Evolutionary conservation across 257 asterid genomes (phyloP).

Genomic region (Nyctanthes arbortristis): DNA sequence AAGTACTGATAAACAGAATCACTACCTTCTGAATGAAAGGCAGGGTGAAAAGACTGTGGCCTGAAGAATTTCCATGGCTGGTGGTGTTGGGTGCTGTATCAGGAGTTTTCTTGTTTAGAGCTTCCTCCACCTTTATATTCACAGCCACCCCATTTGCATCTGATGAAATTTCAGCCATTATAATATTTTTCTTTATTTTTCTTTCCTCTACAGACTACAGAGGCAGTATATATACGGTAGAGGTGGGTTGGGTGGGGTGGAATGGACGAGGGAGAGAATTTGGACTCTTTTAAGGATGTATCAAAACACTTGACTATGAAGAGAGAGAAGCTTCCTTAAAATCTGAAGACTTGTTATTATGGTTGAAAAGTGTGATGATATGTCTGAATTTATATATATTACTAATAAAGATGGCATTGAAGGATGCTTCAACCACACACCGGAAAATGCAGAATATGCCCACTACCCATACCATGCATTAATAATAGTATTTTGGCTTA

Average conservation of each 20-base stretch:
- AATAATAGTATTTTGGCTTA: no score
- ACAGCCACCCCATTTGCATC: conserved; percentile 49
- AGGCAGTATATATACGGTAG: no score
- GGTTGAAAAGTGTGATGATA: conserved; percentile 43
- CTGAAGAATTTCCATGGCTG: conserved; percentile 22
- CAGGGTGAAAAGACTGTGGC: conserved; percentile 42
- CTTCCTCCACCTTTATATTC: conserved; percentile 50
- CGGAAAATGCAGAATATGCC: conserved; percentile 35
- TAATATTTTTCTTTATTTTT: background rate
- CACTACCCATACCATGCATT: conserved; percentile 5
- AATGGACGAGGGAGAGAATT: no score
- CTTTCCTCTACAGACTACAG: no score
- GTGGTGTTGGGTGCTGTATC: conserved; percentile 8
- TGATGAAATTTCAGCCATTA: conserved; percentile 56
- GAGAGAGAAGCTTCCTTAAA: background rate
- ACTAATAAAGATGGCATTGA: conserved; percentile 36
- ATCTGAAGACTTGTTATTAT: conserved; percentile 16
- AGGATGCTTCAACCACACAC: conserved; percentile 55
- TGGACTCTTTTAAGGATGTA: conserved; percentile 28
- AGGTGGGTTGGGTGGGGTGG: no score
- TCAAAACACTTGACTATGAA: conserved; percentile 36
- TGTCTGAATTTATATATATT: conserved; percentile 13
- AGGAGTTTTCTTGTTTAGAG: conserved; percentile 18
- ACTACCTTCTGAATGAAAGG: conserved; percentile 77
- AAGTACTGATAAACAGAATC: background rate